Conservation (phyloP, 140 eudicot species). For the Erigeron philadelphicus region DNA sequence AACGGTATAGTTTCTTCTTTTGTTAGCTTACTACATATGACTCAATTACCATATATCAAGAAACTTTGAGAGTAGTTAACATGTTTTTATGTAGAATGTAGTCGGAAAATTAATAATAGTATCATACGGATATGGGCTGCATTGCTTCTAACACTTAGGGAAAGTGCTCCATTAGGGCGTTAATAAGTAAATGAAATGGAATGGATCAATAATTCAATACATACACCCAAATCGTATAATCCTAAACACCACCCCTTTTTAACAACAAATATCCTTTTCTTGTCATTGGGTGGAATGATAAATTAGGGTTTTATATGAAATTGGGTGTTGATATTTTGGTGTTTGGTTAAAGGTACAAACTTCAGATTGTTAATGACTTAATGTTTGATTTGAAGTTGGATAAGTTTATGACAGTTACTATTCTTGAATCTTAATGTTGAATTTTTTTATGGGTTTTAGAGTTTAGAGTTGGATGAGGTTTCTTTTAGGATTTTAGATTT, state of each 20-base stretch:
- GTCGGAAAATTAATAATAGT: neutral
- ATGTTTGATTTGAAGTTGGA: constrained; percentile 21
- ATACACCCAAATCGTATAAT: neutral
- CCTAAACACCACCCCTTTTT: neutral
- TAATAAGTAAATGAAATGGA: neutral
- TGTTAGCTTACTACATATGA: neutral
- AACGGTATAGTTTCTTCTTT: neutral
- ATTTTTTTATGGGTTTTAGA: constrained; percentile 6
- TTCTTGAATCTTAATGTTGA: constrained; percentile 8
- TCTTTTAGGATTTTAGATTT: no score
- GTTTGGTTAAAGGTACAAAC: neutral
- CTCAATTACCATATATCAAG: neutral
- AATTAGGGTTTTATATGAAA: constrained; percentile 6
- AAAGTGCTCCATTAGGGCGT: constrained; percentile 13
- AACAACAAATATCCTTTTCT: constrained; percentile 16
- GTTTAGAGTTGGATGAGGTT: no score
- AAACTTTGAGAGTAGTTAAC: neutral
- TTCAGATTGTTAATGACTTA: neutral
- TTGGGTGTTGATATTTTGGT: no score
- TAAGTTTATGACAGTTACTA: constrained; percentile 14
- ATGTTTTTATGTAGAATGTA: constrained; percentile 1
- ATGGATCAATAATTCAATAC: no score
- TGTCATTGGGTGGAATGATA: neutral
- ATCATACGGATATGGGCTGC: neutral
- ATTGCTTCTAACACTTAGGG: neutral